Evolutionary conservation across 164 flowering plant genomes (phyloP).

Genomic region (Vitis rupestris): DNA sequence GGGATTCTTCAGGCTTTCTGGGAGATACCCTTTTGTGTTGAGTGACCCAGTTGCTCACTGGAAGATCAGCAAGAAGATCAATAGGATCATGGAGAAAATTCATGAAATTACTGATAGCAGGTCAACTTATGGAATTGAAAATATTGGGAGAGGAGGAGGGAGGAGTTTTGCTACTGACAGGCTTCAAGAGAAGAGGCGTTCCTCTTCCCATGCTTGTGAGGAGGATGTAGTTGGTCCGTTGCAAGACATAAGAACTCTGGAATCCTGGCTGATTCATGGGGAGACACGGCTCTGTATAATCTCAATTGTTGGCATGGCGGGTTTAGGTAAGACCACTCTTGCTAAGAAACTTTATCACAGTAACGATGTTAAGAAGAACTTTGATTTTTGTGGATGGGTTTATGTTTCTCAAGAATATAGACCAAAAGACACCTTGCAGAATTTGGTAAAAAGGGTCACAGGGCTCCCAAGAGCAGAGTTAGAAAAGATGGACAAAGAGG

Average conservation of each 20-base stretch:
- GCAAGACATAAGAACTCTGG: not conserved
- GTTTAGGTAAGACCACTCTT: slow-evolving; percentile 18
- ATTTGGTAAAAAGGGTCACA: slow-evolving; percentile 1
- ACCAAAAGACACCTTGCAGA: not conserved
- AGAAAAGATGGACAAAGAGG: slow-evolving; percentile 1
- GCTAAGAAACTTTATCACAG: slow-evolving; percentile 13
- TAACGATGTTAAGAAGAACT: not conserved
- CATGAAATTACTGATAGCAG: too few relatives aligned
- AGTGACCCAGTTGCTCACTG: too few relatives aligned
- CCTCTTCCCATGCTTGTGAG: slow-evolving; percentile 1
- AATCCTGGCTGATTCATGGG: not conserved
- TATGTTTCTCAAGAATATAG: slow-evolving; percentile 19
- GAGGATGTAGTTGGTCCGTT: slow-evolving; percentile 1
- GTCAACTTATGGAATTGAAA: too few relatives aligned
- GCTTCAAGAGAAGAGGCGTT: not conserved
- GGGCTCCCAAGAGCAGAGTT: not conserved
- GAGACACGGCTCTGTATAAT: slow-evolving; percentile 1
- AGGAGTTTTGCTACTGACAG: too few relatives aligned
- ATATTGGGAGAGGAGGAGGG: too few relatives aligned
- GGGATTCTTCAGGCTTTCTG: too few relatives aligned
- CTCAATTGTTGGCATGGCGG: slow-evolving; percentile 16
- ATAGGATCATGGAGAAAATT: too few relatives aligned
- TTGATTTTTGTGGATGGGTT: slow-evolving; percentile 18
- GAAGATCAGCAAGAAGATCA: too few relatives aligned
- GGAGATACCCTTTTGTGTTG: too few relatives aligned